phyloP scores from a whole-genome alignment of 2,329 filamentous ascomycete genomes.

The Colletotrichum gloeosporioides region DNA sequence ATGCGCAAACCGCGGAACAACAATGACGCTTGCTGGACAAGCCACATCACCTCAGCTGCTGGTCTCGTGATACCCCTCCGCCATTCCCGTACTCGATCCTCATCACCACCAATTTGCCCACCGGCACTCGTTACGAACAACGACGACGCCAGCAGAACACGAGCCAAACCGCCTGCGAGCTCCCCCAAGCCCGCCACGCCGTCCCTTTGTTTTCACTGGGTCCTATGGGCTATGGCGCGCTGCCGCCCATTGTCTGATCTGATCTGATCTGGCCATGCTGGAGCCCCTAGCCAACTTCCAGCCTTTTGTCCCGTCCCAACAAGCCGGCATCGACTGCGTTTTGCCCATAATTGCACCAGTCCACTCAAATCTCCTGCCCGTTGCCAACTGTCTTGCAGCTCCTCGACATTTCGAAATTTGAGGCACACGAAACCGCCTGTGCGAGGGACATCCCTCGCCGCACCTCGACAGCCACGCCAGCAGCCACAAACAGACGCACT shows the following conservation, averaged over 20 bases:
- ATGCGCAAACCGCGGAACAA: background rate
- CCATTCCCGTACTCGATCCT: background rate
- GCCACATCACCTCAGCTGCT: background rate
- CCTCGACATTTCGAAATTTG: background rate
- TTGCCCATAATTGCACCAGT: background rate
- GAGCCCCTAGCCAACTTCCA: background rate
- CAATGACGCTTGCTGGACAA: background rate
- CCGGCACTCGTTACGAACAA: background rate
- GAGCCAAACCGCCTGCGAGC: background rate
- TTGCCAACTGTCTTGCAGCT: background rate
- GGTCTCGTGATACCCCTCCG: background rate
- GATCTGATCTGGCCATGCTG: background rate
- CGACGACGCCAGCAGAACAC: background rate
- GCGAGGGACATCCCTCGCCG: background rate
- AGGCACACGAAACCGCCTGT: constrained; percentile 10
- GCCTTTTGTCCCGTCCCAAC: background rate
- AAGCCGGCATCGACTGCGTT: background rate
- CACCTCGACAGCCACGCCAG: background rate
- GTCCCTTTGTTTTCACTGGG: background rate
- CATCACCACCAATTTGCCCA: constrained; percentile 1
- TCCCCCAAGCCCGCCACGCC: background rate
- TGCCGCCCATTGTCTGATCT: background rate
- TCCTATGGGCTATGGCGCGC: background rate
- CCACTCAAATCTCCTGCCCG: constrained; percentile 10
- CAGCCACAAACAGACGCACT: constrained; percentile 15